Evolutionary conservation across 257 asterid species (phyloP).

Genomic region (Solanum etuberosum): DNA sequence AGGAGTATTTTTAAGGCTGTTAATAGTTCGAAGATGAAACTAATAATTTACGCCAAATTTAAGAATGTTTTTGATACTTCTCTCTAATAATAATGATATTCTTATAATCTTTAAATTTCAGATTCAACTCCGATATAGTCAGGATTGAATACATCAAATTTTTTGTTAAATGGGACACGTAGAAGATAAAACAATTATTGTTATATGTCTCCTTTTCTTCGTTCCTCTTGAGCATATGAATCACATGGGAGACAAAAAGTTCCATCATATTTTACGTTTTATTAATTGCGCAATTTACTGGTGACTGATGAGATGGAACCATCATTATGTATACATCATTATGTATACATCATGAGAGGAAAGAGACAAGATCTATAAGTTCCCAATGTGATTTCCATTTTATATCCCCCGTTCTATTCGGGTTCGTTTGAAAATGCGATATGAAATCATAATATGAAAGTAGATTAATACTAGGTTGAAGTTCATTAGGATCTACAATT

Average conservation of each 20-base stretch:
- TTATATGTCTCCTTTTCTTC: background rate
- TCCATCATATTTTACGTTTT: background rate
- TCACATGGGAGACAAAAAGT: background rate
- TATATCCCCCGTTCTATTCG: background rate
- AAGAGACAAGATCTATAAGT: background rate
- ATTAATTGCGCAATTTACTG: background rate
- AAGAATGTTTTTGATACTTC: too few relatives aligned
- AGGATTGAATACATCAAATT: too few relatives aligned
- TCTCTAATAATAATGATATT: too few relatives aligned
- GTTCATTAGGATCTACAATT: too few relatives aligned
- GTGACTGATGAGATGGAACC: background rate
- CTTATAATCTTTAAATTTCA: too few relatives aligned
- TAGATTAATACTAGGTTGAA: background rate
- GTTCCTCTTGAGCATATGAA: background rate
- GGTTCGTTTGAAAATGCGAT: too few relatives aligned
- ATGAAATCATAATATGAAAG: too few relatives aligned
- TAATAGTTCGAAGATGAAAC: too few relatives aligned
- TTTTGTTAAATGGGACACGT: background rate
- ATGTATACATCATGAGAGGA: background rate
- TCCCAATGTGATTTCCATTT: background rate
- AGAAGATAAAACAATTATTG: background rate
- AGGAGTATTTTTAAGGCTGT: too few relatives aligned
- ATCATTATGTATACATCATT: background rate
- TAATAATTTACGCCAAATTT: too few relatives aligned
- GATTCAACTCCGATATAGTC: rapidly evolving